Evolutionary conservation across 2,329 filamentous ascomycete species (phyloP).

Genomic region (Beauveria sp.): DNA sequence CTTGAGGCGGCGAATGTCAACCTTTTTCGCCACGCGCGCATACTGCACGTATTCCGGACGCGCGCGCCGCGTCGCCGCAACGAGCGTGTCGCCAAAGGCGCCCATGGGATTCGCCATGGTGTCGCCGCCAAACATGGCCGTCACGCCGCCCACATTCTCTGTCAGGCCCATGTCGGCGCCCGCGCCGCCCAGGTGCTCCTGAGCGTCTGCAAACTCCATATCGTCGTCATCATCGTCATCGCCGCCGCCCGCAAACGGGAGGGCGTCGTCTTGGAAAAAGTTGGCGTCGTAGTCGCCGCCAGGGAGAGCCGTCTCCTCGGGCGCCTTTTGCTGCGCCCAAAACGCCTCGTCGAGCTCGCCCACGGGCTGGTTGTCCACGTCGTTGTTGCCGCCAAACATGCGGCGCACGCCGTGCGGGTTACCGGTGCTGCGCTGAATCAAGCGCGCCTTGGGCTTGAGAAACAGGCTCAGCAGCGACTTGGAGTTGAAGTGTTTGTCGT

Average conservation of each 20-base stretch:
- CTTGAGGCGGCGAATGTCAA: slow-evolving; percentile 61
- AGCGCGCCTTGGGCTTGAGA: slow-evolving; percentile 84
- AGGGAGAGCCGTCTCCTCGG: slow-evolving; percentile 50
- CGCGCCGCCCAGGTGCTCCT: slow-evolving; percentile 60
- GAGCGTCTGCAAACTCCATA: slow-evolving; percentile 69
- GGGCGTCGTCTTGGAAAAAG: slow-evolving; percentile 87
- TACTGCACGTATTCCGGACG: slow-evolving; percentile 65
- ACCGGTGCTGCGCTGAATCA: slow-evolving; percentile 58
- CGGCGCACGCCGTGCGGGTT: slow-evolving; percentile 34
- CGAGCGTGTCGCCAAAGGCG: slow-evolving; percentile 59
- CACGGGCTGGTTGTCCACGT: slow-evolving; percentile 44
- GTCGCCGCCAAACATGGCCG: slow-evolving; percentile 43
- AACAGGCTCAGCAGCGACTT: slow-evolving; percentile 83
- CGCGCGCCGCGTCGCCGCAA: slow-evolving; percentile 55
- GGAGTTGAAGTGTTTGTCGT: slow-evolving; percentile 98
- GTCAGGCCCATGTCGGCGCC: slow-evolving; percentile 42
- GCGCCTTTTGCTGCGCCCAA: slow-evolving; percentile 72
- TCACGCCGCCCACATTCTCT: slow-evolving; percentile 40
- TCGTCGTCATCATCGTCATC: slow-evolving; percentile 60
- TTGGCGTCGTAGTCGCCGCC: slow-evolving; percentile 89
- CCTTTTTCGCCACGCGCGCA: slow-evolving; percentile 62
- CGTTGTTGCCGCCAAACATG: slow-evolving; percentile 34
- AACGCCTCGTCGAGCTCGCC: slow-evolving; percentile 92
- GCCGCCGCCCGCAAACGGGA: slow-evolving; percentile 57
- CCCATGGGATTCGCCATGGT: slow-evolving; percentile 33